Evolutionary conservation across 148 eudicot species (phyloP), one percentile per base, ranked within the genome.

Genomic region (Polygonum maritimum): DNA sequence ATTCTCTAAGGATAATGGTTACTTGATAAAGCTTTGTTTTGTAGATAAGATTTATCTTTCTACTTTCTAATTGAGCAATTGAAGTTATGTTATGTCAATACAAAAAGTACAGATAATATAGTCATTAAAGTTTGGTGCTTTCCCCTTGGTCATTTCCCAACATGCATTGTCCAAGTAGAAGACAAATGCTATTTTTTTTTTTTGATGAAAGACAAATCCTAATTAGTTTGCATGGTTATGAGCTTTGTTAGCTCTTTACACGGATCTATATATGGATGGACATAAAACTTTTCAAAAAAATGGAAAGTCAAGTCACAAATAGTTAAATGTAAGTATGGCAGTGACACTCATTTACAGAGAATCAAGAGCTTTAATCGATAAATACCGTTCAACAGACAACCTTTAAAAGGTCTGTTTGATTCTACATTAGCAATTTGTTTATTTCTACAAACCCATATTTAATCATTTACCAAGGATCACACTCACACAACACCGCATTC

Each of bases 181-280:
- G 71, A 67, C 71, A 67, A 67, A 67, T 67, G 44, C 45, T 36
- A n/a, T n/a, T n/a, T n/a, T n/a, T n/a, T n/a, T n/a, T n/a, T n/a
- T n/a, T n/a, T n/a, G n/a, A n/a, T n/a, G n/a, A n/a, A 67, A 67
- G 71, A 67, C 71, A 67, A 67, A 67, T 67, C 19, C 45, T 36
- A 16, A 33, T 67, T 36, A 67, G 45, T 35, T 15, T 36, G 71
- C 38, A 67, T 67, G 38, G 21, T 6, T 36, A 19, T 67, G 19
- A 67, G 36, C 22, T 67, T 67, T 26, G 0, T 26, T 13, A 12
- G 44, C 71, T 14, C 18, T 62, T 35, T 13, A 35, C 21, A 22
- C 3, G 26, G 26, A 14, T 51, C 31, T 26, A 26, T 26, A 26
- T 26, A 26, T 26, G 31, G 31, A 26, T 26, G 31, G 31, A 26